Percentiles rank a stretch among this genome's conserved stretches.
These are phyloP conservation scores for Cyberlindnera subsufficiens DNA, from an alignment of 805 yeast genomes.

Conservation along the genomic window DNA sequence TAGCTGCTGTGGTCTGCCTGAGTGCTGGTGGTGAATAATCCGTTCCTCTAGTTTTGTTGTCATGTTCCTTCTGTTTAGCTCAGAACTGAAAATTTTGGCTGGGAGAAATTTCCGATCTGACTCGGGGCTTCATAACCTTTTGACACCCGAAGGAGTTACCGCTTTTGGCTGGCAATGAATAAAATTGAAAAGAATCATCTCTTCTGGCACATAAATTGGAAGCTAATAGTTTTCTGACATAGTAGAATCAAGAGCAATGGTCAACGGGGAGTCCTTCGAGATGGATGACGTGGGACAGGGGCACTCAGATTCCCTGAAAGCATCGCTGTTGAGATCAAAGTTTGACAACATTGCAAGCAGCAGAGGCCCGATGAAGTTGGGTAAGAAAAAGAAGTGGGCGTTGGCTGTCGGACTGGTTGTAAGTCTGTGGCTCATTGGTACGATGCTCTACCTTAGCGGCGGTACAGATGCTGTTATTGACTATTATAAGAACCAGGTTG, in stretches of 20 bases:
- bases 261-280: conserved; percentile 12
- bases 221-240: too few species aligned
- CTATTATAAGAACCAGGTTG: conserved; percentile 17
- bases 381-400: conserved; percentile 10
- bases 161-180: conserved; percentile 7
- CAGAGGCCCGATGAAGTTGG: background rate
- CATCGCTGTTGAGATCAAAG: conserved; percentile 8
- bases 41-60: background rate
- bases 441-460: conserved; percentile 9
- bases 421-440: conserved; percentile 14
- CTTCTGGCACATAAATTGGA: too few species aligned
- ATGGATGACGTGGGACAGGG: conserved; percentile 13
- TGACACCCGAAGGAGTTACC: conserved; percentile 4
- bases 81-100: too few species aligned
- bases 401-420: conserved; percentile 7
- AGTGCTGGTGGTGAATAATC: background rate
- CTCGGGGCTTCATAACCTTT: background rate
- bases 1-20: conserved; percentile 15
- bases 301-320: conserved; percentile 3
- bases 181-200: conserved; percentile 1
- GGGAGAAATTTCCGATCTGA: background rate
- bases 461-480: conserved; percentile 14
- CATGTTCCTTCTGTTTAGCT: background rate
- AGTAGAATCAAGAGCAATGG: conserved; percentile 3
- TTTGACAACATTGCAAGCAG: conserved; percentile 11